These are phyloP conservation scores for Mycena venus DNA, from an alignment of 768 basidiomycete genomes.

Conservation along the genomic window DNA sequence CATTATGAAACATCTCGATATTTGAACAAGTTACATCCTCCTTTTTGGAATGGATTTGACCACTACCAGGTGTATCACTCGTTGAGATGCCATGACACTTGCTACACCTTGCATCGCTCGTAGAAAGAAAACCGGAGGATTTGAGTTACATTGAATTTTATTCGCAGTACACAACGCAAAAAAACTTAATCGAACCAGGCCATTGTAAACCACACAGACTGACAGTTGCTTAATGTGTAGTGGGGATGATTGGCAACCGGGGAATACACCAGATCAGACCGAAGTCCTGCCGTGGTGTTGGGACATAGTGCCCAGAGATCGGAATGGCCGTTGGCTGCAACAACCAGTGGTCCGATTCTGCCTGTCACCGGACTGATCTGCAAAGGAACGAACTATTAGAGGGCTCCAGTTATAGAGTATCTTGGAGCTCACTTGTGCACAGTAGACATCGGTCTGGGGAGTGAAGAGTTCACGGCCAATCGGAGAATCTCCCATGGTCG, in stretches of 20 bases:
- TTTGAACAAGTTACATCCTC: no score
- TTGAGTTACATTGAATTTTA: no score
- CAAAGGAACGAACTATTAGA: conserved; percentile 1
- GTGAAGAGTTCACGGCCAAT: conserved; percentile 4
- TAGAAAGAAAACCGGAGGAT: no score
- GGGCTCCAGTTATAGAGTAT: neutral
- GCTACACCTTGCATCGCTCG: no score
- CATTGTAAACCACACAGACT: conserved; percentile 11
- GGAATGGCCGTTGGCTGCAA: conserved; percentile 18
- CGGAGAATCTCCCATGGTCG: conserved; percentile 1
- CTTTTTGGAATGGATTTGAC: no score
- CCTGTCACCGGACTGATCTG: conserved; percentile 25
- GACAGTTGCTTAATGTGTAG: conserved; percentile 31
- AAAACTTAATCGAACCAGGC: neutral
- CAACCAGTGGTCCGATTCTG: conserved; percentile 22
- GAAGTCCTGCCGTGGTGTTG: conserved; percentile 37
- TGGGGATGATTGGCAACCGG: conserved; percentile 41
- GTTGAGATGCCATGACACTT: no score
- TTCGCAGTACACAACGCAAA: neutral
- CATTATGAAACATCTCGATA: no score
- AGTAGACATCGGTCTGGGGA: neutral
- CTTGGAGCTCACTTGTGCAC: conserved; percentile 5
- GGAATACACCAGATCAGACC: conserved; percentile 44
- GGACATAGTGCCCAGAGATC: conserved; percentile 41
- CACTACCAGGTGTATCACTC: no score